phyloP scores from a whole-genome alignment of 495 filamentous ascomycete genomes.

The Aspergillus sparsus region DNA sequence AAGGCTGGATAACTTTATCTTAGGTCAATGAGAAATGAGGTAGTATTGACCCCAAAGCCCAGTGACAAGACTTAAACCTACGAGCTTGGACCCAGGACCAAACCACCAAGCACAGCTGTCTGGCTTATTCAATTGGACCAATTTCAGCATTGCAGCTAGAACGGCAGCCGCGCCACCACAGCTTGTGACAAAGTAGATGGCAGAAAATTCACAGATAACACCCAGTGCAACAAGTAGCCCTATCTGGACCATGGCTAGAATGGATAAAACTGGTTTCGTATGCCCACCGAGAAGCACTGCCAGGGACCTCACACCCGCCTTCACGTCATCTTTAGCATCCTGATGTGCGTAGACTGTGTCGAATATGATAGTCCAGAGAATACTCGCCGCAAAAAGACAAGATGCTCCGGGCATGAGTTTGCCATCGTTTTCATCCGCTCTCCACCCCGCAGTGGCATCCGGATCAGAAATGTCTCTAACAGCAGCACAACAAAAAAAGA shows the following conservation, averaged over 20 bases:
- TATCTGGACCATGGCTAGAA: neutral
- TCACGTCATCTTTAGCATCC: conserved; percentile 44
- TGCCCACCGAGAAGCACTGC: conserved; percentile 28
- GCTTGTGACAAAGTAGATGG: conserved; percentile 11
- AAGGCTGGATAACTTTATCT: neutral
- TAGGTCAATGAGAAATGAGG: neutral
- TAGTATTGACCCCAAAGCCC: conserved; percentile 18
- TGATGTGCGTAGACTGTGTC: conserved; percentile 52
- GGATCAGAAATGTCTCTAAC: neutral
- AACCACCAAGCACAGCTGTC: conserved; percentile 21
- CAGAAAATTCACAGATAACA: neutral
- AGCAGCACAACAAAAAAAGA: conserved; percentile 7
- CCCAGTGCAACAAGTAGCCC: conserved; percentile 2
- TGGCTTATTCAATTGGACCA: conserved; percentile 5
- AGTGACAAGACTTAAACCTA: neutral
- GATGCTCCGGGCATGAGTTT: neutral
- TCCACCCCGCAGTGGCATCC: too few species aligned
- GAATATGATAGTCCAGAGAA: conserved; percentile 47
- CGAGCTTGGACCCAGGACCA: conserved; percentile 6
- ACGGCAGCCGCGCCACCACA: conserved; percentile 1
- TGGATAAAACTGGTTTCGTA: conserved; percentile 8
- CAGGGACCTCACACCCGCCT: conserved; percentile 41
- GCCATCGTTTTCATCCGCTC: neutral
- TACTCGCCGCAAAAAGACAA: conserved; percentile 26
- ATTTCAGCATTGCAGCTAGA: conserved; percentile 7